phyloP scores from a whole-genome alignment of 1,139 yeast genomes.

The Geotrichum candidum region DNA sequence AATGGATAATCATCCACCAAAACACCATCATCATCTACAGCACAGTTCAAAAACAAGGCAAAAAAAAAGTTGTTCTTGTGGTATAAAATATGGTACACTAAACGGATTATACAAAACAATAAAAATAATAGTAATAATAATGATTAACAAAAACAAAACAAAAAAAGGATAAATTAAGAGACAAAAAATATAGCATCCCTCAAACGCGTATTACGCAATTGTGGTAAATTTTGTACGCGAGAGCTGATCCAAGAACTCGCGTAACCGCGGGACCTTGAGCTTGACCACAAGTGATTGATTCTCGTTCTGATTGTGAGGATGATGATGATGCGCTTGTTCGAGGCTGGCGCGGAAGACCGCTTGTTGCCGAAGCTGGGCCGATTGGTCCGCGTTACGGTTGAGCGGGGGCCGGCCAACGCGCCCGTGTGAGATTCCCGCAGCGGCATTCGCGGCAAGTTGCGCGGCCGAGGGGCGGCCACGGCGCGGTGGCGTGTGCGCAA shows the following conservation, averaged over 20 bases:
- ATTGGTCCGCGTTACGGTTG: not conserved
- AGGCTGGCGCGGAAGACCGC: not conserved
- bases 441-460: constrained; percentile 4
- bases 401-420: constrained; percentile 1
- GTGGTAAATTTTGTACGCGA: not conserved
- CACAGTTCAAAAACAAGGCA: no score
- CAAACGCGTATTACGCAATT: not conserved
- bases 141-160: not conserved
- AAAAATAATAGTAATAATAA: not conserved
- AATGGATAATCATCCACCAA: not conserved
- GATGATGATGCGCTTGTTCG: not conserved
- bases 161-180: not conserved
- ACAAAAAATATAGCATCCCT: no score
- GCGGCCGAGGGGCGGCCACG: constrained; percentile 7
- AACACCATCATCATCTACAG: no score
- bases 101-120: not conserved
- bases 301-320: not conserved
- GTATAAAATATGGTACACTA: not conserved
- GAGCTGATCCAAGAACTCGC: constrained; percentile 17
- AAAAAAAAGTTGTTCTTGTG: no score
- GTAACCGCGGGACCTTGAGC: constrained; percentile 36
- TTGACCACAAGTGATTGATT: constrained; percentile 23
- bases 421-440: not conserved
- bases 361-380: not conserved
- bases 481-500: constrained; percentile 16